Conservation (phyloP, 768 basidiomycete species). For the Sutorius australiensis region DNA sequence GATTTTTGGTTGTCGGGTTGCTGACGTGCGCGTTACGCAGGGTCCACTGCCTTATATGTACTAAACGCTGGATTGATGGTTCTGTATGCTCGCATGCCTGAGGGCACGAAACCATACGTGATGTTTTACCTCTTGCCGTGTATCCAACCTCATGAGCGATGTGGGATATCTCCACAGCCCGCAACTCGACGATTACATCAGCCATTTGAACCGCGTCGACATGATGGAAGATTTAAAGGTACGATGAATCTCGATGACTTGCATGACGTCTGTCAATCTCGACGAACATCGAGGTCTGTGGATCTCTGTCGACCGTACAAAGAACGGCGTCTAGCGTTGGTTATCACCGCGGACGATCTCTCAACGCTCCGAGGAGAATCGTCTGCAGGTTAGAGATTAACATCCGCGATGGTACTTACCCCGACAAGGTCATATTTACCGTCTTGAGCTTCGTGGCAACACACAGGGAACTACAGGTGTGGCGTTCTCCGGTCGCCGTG, state of each 20-base stretch:
- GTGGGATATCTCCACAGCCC: conserved; percentile 16
- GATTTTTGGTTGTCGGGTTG: neutral
- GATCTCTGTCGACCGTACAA: conserved; percentile 8
- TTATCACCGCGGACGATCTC: conserved; percentile 29
- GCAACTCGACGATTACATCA: conserved; percentile 4
- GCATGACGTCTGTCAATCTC: conserved; percentile 21
- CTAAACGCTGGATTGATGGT: conserved; percentile 10
- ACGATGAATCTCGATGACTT: conserved; percentile 11
- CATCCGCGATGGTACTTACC: conserved; percentile 14
- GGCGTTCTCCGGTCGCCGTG: neutral
- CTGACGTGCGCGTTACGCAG: conserved; percentile 13
- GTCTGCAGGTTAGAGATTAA: conserved; percentile 19
- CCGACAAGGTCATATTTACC: neutral
- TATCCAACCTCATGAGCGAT: conserved; percentile 19
- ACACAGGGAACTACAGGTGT: neutral
- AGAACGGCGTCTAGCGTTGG: conserved; percentile 13
- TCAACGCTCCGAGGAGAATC: conserved; percentile 27
- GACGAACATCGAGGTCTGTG: conserved; percentile 17
- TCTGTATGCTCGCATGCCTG: conserved; percentile 19
- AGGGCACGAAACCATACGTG: conserved; percentile 23
- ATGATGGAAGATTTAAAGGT: conserved; percentile 19
- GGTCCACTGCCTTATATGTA: conserved; percentile 19
- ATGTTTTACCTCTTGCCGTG: conserved; percentile 19
- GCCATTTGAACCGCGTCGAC: conserved; percentile 1
- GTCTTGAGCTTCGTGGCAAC: neutral